Percentiles rank a stretch among this genome's conserved stretches.
Conservation (phyloP, 768 basidiomycete genomes). For the Boletales sp. region DNA sequence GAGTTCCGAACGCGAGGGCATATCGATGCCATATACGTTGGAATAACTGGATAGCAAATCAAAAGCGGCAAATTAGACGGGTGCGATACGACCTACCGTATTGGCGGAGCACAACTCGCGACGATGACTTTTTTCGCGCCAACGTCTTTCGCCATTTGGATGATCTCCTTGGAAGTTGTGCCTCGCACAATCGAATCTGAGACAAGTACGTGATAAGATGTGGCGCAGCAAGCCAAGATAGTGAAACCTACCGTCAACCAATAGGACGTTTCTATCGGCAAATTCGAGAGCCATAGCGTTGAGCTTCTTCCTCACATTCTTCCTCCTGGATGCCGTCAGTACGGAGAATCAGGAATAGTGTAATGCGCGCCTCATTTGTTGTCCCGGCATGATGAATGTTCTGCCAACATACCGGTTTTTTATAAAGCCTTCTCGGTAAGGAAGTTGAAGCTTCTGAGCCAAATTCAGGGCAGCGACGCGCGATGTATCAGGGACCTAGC, state of each 20-base stretch:
- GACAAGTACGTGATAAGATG: not conserved
- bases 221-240: not conserved
- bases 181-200: conserved; percentile 97
- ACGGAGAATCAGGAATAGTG: not conserved
- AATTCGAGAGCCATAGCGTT: conserved; percentile 99
- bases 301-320: conserved; percentile 92
- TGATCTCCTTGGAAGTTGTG: conserved; percentile 97
- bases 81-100: conserved; percentile 51
- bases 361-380: conserved; percentile 73
- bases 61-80: not conserved
- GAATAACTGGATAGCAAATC: conserved; percentile 51
- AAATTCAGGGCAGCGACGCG: conserved; percentile 94
- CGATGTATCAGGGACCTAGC: conserved; percentile 90
- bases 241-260: conserved; percentile 79
- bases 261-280: conserved; percentile 82
- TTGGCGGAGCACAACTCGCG: conserved; percentile 96
- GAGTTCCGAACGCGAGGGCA: conserved; percentile 93
- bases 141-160: conserved; percentile 99
- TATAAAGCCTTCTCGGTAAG: conserved; percentile 97
- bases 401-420: conserved; percentile 98
- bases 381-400: conserved; percentile 99
- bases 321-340: conserved; percentile 49
- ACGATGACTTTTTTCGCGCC: conserved; percentile 95
- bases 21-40: conserved; percentile 99
- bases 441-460: conserved; percentile 83